phyloP scores from a whole-genome alignment of 2,329 filamentous ascomycete genomes.

The Stachybotrys elegans region DNA sequence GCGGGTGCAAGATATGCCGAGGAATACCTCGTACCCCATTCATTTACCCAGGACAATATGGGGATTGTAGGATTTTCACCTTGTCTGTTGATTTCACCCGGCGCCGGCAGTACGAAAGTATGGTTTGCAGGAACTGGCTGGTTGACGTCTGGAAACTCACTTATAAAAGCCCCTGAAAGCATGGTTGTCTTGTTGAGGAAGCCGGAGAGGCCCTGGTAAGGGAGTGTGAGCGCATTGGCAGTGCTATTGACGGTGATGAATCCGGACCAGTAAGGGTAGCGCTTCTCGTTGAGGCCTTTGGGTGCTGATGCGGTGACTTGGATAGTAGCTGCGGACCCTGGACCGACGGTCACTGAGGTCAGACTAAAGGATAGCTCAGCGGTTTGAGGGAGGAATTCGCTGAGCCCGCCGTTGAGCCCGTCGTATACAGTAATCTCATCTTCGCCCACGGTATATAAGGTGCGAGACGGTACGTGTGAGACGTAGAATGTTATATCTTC shows the following conservation, averaged over 20 bases:
- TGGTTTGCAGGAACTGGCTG: background rate
- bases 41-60: background rate
- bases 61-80: background rate
- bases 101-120: background rate
- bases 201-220: conserved; percentile 30
- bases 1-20: background rate
- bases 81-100: background rate
- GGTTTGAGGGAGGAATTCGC: conserved; percentile 13
- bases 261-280: conserved; percentile 35
- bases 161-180: background rate
- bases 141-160: background rate
- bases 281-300: conserved; percentile 16
- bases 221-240: conserved; percentile 26
- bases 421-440: conserved; percentile 24
- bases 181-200: conserved; percentile 7
- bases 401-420: conserved; percentile 33
- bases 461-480: conserved; percentile 37
- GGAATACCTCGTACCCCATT: background rate
- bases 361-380: conserved; percentile 25
- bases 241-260: conserved; percentile 32
- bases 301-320: conserved; percentile 25
- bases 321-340: conserved; percentile 17
- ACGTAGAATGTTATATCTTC: conserved; percentile 41
- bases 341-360: conserved; percentile 29
- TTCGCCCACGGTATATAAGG: conserved; percentile 37